Conservation (phyloP, 345 rosid species). For the Pugionium cornutum region DNA sequence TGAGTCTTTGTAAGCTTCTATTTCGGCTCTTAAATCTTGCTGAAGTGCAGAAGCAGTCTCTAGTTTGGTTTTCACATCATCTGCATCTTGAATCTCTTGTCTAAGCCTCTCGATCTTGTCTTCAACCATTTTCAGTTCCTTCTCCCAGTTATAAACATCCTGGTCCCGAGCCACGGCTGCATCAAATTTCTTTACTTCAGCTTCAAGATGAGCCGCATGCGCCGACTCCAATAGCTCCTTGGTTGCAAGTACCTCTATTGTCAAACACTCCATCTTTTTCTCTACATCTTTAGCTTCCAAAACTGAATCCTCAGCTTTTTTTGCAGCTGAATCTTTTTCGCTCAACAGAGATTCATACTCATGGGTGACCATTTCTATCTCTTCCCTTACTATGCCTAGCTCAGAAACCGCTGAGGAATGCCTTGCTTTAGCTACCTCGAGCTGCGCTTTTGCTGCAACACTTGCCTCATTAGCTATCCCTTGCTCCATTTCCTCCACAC, state of each 20-base stretch:
- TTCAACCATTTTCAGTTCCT: slow-evolving; percentile 79
- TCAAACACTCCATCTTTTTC: slow-evolving; percentile 73
- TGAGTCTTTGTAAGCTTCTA: slow-evolving; percentile 61
- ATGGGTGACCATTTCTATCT: slow-evolving; percentile 52
- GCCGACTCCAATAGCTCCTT: slow-evolving; percentile 84
- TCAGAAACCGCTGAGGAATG: slow-evolving; percentile 74
- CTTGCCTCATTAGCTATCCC: slow-evolving; percentile 82
- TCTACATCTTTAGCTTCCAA: slow-evolving; percentile 73
- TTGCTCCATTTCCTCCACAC: slow-evolving; percentile 89
- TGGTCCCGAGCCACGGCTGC: slow-evolving; percentile 78
- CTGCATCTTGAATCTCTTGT: slow-evolving; percentile 61
- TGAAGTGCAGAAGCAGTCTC: slow-evolving; percentile 65
- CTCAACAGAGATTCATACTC: slow-evolving; percentile 58
- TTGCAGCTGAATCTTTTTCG: slow-evolving; percentile 61
- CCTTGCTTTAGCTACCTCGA: slow-evolving; percentile 89
- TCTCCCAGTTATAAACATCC: slow-evolving; percentile 72
- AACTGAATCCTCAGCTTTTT: slow-evolving; percentile 67
- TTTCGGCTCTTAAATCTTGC: slow-evolving; percentile 68
- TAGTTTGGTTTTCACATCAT: slow-evolving; percentile 73
- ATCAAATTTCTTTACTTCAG: slow-evolving; percentile 74
- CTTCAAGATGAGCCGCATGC: slow-evolving; percentile 81
- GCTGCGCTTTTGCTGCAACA: slow-evolving; percentile 85
- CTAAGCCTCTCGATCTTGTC: slow-evolving; percentile 69
- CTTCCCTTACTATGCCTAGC: slow-evolving; percentile 60
- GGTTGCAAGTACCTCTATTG: slow-evolving; percentile 70